Evolutionary conservation across 1,284 basidiomycete genomes (phyloP).

Genomic region (Crucibulum cyathiforme): DNA sequence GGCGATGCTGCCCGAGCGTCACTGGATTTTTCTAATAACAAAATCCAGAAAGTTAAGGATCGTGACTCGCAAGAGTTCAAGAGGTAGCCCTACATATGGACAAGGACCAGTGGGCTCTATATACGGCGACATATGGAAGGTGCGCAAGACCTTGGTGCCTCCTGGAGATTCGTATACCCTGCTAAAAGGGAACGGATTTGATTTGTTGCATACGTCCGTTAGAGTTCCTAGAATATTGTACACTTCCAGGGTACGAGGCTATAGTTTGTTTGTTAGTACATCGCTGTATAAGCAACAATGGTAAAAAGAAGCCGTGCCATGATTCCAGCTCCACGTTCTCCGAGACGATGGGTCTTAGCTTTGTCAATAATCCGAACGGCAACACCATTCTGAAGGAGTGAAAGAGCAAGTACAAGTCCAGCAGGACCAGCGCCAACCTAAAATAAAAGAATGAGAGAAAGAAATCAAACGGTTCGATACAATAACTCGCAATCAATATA

Average conservation of each 20-base stretch:
- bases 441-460: background rate
- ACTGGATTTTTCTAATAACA: conserved; percentile 21
- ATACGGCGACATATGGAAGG: background rate
- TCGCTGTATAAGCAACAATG: too few species aligned
- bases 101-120: conserved; percentile 3
- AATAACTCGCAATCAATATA: background rate
- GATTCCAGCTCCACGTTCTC: conserved; percentile 43
- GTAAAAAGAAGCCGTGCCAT: conserved; percentile 28
- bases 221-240: background rate
- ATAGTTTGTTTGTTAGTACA: background rate
- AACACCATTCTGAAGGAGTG: conserved; percentile 42
- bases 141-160: background rate
- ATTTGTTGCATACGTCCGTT: background rate
- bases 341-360: conserved; percentile 32
- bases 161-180: background rate
- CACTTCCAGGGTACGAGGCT: background rate
- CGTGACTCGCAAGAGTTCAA: background rate
- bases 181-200: background rate
- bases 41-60: background rate
- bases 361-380: conserved; percentile 50
- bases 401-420: conserved; percentile 44
- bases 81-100: conserved; percentile 1
- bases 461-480: background rate
- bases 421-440: conserved; percentile 48
- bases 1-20: conserved; percentile 33